phyloP scores from a whole-genome alignment of 257 asterid species.

The Solanum piurae region DNA sequence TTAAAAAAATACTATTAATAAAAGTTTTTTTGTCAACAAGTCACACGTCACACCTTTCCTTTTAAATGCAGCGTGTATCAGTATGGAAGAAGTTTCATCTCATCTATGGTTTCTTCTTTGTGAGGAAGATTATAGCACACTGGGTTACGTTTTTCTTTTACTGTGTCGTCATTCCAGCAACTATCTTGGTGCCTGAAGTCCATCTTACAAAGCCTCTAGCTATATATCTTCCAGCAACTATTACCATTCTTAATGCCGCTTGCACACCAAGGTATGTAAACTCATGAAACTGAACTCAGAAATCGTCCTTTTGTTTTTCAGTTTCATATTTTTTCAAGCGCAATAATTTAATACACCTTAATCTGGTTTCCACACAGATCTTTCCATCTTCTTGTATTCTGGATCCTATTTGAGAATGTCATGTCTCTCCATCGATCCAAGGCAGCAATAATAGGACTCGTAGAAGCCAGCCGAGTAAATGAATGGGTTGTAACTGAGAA shows the following conservation, averaged over 20 bases:
- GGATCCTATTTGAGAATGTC: conserved; percentile 80
- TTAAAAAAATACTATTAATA: neutral
- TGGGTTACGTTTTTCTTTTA: conserved; percentile 90
- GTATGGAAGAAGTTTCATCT: conserved; percentile 65
- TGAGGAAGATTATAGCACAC: conserved; percentile 88
- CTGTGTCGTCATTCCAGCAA: conserved; percentile 76
- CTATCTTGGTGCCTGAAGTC: conserved; percentile 75
- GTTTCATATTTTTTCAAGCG: neutral
- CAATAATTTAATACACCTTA: neutral
- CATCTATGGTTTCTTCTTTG: conserved; percentile 72
- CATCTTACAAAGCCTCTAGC: conserved; percentile 67
- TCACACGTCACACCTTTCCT: conserved; percentile 5
- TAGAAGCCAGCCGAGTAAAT: conserved; percentile 66
- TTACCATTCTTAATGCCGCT: conserved; percentile 69
- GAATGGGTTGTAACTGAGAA: conserved; percentile 95
- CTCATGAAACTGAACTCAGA: neutral
- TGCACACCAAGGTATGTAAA: conserved; percentile 57
- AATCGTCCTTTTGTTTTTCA: neutral
- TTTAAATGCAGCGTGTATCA: conserved; percentile 61
- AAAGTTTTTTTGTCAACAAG: neutral
- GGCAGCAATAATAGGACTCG: conserved; percentile 79
- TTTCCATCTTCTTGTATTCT: conserved; percentile 60
- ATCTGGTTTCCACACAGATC: conserved; percentile 36
- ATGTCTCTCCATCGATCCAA: conserved; percentile 89
- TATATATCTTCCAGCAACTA: conserved; percentile 78